Conservation (phyloP, 179 eudicot species). For the Beta lomatogona region DNA sequence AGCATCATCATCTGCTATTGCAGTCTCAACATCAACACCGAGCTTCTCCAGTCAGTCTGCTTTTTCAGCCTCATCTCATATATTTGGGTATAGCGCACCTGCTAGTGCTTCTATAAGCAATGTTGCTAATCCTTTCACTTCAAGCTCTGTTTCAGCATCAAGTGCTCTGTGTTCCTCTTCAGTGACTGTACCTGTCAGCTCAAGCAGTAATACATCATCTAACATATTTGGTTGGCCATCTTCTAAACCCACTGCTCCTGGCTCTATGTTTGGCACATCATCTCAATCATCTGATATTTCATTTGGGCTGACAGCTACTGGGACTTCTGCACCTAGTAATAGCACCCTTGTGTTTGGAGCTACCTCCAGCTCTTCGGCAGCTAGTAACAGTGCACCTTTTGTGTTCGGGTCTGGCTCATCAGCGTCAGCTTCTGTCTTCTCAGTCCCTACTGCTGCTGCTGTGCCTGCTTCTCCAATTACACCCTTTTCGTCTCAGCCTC, state of each 20-base stretch:
- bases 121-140: constrained; percentile 36
- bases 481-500: constrained; percentile 35
- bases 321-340: constrained; percentile 5
- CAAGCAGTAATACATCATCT: constrained; percentile 28
- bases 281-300: constrained; percentile 20
- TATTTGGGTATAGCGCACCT: constrained; percentile 35
- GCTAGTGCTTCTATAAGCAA: constrained; percentile 36
- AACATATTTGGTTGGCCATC: constrained; percentile 16
- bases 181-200: constrained; percentile 30
- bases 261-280: constrained; percentile 27
- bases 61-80: constrained; percentile 39
- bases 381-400: constrained; percentile 20
- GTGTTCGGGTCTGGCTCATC: constrained; percentile 25
- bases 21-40: constrained; percentile 31
- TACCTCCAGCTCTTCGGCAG: constrained; percentile 20
- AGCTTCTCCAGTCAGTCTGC: constrained; percentile 36
- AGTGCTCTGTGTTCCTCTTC: constrained; percentile 36
- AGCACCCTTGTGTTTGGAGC: constrained; percentile 24
- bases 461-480: constrained; percentile 28
- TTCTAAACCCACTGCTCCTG: constrained; percentile 21
- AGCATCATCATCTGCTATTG: constrained; percentile 32
- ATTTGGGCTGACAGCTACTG: constrained; percentile 32
- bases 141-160: constrained; percentile 31
- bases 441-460: constrained; percentile 25
- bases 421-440: constrained; percentile 22